Base-by-base conservation (phyloP, 2,329 filamentous ascomycete species). In the Stagonosporopsis vannaccii region DNA sequence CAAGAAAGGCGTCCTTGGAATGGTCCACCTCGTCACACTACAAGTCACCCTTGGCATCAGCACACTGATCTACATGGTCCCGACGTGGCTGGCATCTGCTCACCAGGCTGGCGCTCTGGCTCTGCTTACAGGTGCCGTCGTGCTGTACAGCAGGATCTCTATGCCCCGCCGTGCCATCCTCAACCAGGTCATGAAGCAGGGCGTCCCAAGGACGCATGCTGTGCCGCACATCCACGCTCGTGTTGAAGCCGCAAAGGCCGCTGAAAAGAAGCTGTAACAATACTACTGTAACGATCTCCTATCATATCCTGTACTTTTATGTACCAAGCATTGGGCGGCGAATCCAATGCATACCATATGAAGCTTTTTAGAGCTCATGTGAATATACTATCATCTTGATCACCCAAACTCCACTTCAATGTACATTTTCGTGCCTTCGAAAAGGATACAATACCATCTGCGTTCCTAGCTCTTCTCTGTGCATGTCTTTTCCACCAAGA, bases 11-110 rank as follows among this genome's bases (percentile, higher is more conserved):
- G 83, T 94, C 54, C 81, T 87, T 44, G 94, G 93, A 5, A 82
- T 97, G 12, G 86, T 97, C 19, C 92, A 95, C 69, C 85, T 97
- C 17, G 92, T 90, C 2, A 85, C 84, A 55, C 59, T 96, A 63
- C 95, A 99, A 78, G 93, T 92, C 23, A 82, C 87, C 0, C 85
- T 99, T 5, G 95, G 95, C 22, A 97, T 99, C 75, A 87, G 84
- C 61, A 99, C 95, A 0, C 82, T 99, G 58, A 88, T 97, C 68
- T 98, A 97, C 79, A 88, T 99, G 75, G 93, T 99, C 0, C 95
- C 96, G 4, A 90, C 89, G 2, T 89, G 90, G 60, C 81, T 99
- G 9, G 95, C 94, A 0, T 92, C 94, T 3, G 88, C 91, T 7
- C 95, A 99, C 76, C 95, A 99, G 78, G 95, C 95, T 2, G 94